Evolutionary conservation across 768 basidiomycete genomes (phyloP), one percentile per base, ranked within the genome.

Genomic region (Rhodotorula babjevae): DNA sequence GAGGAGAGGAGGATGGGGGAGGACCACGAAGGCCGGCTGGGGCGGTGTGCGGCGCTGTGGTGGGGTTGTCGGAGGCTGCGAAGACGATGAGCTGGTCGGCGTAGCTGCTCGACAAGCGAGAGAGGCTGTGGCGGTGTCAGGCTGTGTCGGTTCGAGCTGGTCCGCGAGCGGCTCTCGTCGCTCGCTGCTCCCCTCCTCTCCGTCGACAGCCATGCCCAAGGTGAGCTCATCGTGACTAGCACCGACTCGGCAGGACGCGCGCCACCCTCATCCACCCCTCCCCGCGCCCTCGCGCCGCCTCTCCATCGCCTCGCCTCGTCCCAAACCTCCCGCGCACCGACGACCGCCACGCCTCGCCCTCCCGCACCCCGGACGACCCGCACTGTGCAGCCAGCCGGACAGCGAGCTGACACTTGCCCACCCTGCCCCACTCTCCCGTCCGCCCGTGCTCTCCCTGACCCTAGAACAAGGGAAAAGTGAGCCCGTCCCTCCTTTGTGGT

Each of bases 391-490:
- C 12, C 15, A 49, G 9, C 5, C 3, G n/a, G 29, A 2, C 12
- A 12, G 1, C 11, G 9, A 29, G 53, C 27, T n/a, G 31, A 36
- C 33, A 12, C 19, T 36, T 52, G 23, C 23, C n/a, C 27, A 27
- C 27, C 29, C 53, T 9, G 11, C 50, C 25, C n/a, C 10, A 25
- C 53, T 15, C 53, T n/a, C 36, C n/a, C 8, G 42, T 3, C 50
- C 18, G 2, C n/a, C 3, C n/a, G 42, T 47, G 40, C 49, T 4
- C 29, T 11, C 40, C 36, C 1, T 27, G 25, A 23, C 27, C 21
- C 27, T 42, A 73, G 72, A 73, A 73, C 67, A 73, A 73, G 40
- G 72, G 72, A 73, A 73, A 73, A 55, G 72, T 73, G n/a, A 60
- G 72, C 42, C 29, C 21, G 25, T 18, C 29, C n/a, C 47, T 50